Evolutionary conservation across 2,329 filamentous ascomycete species (phyloP).

Genomic region (Myotisia sp.): DNA sequence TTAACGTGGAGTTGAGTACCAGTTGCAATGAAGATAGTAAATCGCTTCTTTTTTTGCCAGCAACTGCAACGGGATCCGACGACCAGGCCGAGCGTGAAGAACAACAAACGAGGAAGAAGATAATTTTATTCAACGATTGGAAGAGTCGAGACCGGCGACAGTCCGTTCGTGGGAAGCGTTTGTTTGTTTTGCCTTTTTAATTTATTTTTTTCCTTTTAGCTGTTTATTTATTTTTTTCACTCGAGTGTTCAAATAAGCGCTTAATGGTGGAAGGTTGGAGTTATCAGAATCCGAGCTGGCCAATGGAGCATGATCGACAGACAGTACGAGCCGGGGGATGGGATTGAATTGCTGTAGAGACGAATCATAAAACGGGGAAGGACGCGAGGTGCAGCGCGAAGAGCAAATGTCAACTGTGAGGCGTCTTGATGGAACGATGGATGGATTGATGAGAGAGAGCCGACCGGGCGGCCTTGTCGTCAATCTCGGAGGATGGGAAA

Average conservation of each 20-base stretch:
- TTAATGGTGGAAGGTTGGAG: too few relatives aligned
- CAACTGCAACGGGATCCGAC: slow-evolving; percentile 6
- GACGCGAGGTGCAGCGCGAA: slow-evolving; percentile 3
- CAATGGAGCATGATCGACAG: slow-evolving; percentile 12
- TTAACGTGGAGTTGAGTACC: too few relatives aligned
- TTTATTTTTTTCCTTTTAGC: too few relatives aligned
- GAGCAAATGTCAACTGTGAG: too few relatives aligned
- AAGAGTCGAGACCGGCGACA: slow-evolving; percentile 10
- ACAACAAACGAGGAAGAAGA: not conserved
- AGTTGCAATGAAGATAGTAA: not conserved
- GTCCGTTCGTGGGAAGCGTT: too few relatives aligned
- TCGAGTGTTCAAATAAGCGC: too few relatives aligned
- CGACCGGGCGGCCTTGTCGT: slow-evolving; percentile 10
- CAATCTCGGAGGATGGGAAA: too few relatives aligned
- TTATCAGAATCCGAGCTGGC: too few relatives aligned
- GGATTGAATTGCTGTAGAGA: too few relatives aligned
- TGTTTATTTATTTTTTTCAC: too few relatives aligned
- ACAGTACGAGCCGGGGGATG: not conserved
- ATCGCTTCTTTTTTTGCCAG: not conserved
- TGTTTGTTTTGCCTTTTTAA: too few relatives aligned
- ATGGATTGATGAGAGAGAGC: slow-evolving; percentile 2
- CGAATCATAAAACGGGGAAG: too few relatives aligned
- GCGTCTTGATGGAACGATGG: slow-evolving; percentile 1
- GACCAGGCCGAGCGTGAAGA: slow-evolving; percentile 7
- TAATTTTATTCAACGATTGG: slow-evolving; percentile 6